These are phyloP conservation scores for Ophiocordyceps camponoti-saundersi DNA, from an alignment of 2,329 filamentous ascomycete species.

Conservation along the genomic window DNA sequence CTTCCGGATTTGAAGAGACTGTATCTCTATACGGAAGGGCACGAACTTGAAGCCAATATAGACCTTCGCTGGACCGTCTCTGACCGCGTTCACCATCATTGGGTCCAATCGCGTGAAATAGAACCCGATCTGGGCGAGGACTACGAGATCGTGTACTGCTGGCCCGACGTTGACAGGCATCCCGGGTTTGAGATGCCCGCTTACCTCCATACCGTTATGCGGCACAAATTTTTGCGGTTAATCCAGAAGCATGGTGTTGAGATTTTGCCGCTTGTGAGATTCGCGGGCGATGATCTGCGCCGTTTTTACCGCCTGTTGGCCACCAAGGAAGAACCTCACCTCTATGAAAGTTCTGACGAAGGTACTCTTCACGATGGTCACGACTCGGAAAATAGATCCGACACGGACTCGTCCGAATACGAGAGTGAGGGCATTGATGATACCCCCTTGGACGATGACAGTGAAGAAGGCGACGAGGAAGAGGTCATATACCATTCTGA, in stretches of 20 bases:
- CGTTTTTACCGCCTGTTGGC: constrained; percentile 5
- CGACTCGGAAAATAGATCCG: neutral
- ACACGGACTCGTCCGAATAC: constrained; percentile 12
- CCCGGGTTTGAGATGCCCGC: constrained; percentile 7
- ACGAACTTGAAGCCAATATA: neutral
- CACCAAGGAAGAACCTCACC: neutral
- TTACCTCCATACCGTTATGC: neutral
- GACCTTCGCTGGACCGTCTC: constrained; percentile 15
- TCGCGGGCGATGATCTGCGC: constrained; percentile 8
- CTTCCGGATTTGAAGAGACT: constrained; percentile 12
- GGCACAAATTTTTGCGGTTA: neutral
- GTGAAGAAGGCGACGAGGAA: neutral
- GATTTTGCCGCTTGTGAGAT: constrained; percentile 14
- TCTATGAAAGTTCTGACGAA: neutral
- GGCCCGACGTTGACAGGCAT: constrained; percentile 15
- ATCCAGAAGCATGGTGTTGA: constrained; percentile 4
- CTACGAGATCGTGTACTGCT: constrained; percentile 11
- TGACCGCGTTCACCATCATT: constrained; percentile 11
- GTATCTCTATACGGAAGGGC: constrained; percentile 5
- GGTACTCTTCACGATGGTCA: neutral
- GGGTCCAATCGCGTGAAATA: constrained; percentile 10
- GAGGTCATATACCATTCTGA: neutral
- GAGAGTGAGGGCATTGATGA: constrained; percentile 24
- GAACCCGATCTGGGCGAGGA: constrained; percentile 9
- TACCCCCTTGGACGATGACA: neutral